Conservation (phyloP, 345 rosid species). For the Aegle marmelos region DNA sequence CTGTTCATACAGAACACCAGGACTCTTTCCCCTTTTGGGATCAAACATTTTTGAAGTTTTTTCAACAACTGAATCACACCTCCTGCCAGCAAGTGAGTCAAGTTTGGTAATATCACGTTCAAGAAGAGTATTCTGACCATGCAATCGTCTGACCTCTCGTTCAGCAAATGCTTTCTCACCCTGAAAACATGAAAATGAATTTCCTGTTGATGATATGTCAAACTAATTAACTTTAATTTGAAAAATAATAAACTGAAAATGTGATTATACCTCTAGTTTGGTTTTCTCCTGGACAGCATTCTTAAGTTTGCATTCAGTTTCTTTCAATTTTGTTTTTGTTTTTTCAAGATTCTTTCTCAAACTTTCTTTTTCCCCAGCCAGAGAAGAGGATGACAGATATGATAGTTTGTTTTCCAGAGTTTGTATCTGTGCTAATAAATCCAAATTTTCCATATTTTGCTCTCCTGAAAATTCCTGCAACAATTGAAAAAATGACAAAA, state of each 20-base stretch:
- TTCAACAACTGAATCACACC: conserved; percentile 63
- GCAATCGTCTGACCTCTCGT: conserved; percentile 68
- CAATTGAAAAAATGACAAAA: conserved; percentile 11
- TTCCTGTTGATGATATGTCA: background rate
- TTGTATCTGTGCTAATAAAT: conserved; percentile 54
- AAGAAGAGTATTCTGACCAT: conserved; percentile 70
- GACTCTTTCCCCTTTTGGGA: conserved; percentile 38
- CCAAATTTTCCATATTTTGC: conserved; percentile 50
- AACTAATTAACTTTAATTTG: background rate
- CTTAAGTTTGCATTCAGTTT: conserved; percentile 79
- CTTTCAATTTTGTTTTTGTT: conserved; percentile 71
- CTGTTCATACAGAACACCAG: conserved; percentile 35
- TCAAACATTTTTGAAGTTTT: conserved; percentile 45
- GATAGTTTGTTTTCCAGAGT: conserved; percentile 70
- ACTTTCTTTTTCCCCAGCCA: conserved; percentile 76
- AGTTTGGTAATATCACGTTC: conserved; percentile 82
- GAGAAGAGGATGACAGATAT: conserved; percentile 49
- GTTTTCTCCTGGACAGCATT: conserved; percentile 90
- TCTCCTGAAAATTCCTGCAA: conserved; percentile 56
- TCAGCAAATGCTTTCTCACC: conserved; percentile 87
- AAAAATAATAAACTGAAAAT: background rate
- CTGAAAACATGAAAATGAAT: conserved; percentile 31
- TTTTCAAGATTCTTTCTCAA: conserved; percentile 87
- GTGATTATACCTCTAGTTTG: conserved; percentile 74
- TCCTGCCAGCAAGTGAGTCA: conserved; percentile 76